Evolutionary conservation across 306 rosid genomes (phyloP), one percentile per base, ranked within the genome.

Genomic region (Cicer yamashitae): DNA sequence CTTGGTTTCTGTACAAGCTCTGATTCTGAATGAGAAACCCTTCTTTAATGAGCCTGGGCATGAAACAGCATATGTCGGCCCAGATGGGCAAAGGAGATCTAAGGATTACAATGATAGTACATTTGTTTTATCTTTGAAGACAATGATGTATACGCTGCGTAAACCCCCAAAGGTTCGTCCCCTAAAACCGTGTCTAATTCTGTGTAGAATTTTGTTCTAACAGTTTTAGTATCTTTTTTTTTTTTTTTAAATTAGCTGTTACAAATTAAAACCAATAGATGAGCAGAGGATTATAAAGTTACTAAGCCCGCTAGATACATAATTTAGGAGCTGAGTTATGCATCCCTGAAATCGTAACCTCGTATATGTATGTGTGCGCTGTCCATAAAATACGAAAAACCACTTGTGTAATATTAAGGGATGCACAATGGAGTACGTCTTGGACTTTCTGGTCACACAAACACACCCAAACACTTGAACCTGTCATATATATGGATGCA

Each of bases 1-100:
- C 68, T 82, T 91, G 87, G 94, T 91, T 71, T 91, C 97, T 59
- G 86, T 91, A 37, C 94, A 91, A 79, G 94, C 89, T 73, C 89
- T 91, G 66, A 91, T 91, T 82, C 84, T 91, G 80, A 91, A 91
- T 65, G 88, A 86, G 73, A 82, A 86, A 47, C 94, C 97, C 15
- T 91, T 76, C 82, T 91, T 88, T 63, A 91, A 91, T 71, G 97
- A 91, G 77, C 97, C 97, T 20, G 97, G 94, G 7, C 78, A 72
- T 74, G 13, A 65, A 43, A 25, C 67, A 14, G 3, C 78, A 3
- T 87, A 46, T 81, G 11, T 39, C 57, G 87, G 85, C 53, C 14
- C 0, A 1, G 85, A 75, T 7, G 97, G 97, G 80, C 82, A 87
- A 76, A 83, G 11, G 70, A 69, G 77, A 75, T 89, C 97, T 46